A percentile compares a stretch with the other conserved stretches of the same genome.
Conservation (phyloP, 345 rosid species). For the Eucalyptus decipiens region DNA sequence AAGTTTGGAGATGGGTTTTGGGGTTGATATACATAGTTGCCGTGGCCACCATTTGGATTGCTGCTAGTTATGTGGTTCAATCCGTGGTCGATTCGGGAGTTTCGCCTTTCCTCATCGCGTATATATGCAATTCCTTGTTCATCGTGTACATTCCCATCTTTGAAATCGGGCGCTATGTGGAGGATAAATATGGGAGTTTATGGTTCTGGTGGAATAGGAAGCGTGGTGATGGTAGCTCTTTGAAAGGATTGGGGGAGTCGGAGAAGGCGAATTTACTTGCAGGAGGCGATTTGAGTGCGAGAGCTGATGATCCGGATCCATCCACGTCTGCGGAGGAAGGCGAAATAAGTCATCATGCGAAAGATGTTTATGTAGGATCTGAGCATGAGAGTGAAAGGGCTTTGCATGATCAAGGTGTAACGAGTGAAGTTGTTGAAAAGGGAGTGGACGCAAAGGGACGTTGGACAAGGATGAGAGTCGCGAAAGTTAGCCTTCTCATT, state of each 20-base stretch:
- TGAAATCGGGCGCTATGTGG: constrained; percentile 58
- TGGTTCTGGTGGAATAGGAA: constrained; percentile 47
- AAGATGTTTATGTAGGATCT: constrained; percentile 8
- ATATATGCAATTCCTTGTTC: constrained; percentile 90
- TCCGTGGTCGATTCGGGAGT: constrained; percentile 87
- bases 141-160: constrained; percentile 70
- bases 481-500: constrained; percentile 66
- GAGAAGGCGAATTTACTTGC: constrained; percentile 67
- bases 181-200: constrained; percentile 57
- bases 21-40: constrained; percentile 71
- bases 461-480: constrained; percentile 81
- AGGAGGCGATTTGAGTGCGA: constrained; percentile 15
- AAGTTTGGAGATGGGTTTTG: constrained; percentile 66
- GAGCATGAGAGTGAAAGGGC: constrained; percentile 12
- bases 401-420: constrained; percentile 6
- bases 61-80: constrained; percentile 92
- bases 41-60: constrained; percentile 89
- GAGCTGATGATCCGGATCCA: constrained; percentile 1
- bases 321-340: constrained; percentile 22
- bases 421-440: neutral
- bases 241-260: constrained; percentile 36
- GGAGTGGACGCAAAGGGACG: constrained; percentile 72
- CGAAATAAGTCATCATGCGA: constrained; percentile 7
- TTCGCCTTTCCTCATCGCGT: constrained; percentile 83
- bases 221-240: constrained; percentile 6